Evolutionary conservation across 2,329 filamentous ascomycete species (phyloP).

Genomic region (Claviceps paspali): DNA sequence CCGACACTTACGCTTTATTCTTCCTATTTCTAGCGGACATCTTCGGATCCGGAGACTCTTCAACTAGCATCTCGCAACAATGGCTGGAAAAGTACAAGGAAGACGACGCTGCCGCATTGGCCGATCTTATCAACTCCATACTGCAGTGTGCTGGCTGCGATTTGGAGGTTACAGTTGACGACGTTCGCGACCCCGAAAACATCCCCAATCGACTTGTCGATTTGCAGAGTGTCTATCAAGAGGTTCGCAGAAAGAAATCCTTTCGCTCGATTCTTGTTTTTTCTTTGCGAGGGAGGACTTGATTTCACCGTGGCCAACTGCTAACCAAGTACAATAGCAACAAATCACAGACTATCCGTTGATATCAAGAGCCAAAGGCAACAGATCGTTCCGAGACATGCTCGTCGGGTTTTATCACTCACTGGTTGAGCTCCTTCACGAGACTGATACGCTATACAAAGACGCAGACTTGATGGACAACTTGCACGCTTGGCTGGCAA

Average conservation of each 20-base stretch:
- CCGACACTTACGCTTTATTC: background rate
- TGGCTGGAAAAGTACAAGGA: slow-evolving; percentile 45
- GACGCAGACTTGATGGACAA: slow-evolving; percentile 72
- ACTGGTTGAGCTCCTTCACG: slow-evolving; percentile 63
- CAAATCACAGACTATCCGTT: slow-evolving; percentile 84
- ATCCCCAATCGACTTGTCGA: slow-evolving; percentile 64
- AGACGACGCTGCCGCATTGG: slow-evolving; percentile 38
- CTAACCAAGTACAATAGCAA: slow-evolving; percentile 31
- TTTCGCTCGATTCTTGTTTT: background rate
- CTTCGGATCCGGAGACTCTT: slow-evolving; percentile 42
- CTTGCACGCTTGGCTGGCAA: slow-evolving; percentile 74
- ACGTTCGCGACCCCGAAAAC: slow-evolving; percentile 82
- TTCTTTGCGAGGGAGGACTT: too few species aligned
- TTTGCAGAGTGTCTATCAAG: slow-evolving; percentile 76
- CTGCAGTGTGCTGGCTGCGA: slow-evolving; percentile 66
- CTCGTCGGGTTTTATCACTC: slow-evolving; percentile 67
- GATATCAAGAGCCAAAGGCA: slow-evolving; percentile 64
- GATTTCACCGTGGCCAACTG: background rate
- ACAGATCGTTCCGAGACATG: slow-evolving; percentile 60
- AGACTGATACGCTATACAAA: slow-evolving; percentile 67
- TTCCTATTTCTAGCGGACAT: slow-evolving; percentile 37
- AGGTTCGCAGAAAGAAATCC: slow-evolving; percentile 39
- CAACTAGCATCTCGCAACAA: slow-evolving; percentile 40
- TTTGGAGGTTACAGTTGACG: slow-evolving; percentile 60
- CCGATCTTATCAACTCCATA: slow-evolving; percentile 52